Conservation (phyloP, 352 stramenopile species). For the Phytophthora aleatoria region DNA sequence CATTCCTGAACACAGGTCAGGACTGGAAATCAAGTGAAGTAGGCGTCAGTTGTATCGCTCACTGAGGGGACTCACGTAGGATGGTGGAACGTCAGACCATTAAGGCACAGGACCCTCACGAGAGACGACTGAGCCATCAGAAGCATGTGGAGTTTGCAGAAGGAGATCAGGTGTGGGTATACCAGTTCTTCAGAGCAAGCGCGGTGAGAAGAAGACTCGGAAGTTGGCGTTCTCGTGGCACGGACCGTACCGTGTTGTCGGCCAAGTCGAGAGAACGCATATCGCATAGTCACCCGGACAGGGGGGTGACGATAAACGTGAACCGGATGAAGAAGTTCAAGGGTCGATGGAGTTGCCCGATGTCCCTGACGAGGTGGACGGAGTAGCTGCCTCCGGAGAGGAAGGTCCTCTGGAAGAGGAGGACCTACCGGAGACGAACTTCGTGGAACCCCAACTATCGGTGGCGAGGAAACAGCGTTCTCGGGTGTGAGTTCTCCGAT, state of each 20-base stretch:
- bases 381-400: background rate
- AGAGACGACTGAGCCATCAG: too few relatives aligned
- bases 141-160: too few relatives aligned
- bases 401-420: background rate
- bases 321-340: background rate
- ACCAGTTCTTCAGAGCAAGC: background rate
- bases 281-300: background rate
- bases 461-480: background rate
- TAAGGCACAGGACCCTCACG: too few relatives aligned
- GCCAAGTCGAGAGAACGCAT: too few relatives aligned
- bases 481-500: background rate
- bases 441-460: background rate
- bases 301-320: background rate
- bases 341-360: background rate
- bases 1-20: too few relatives aligned
- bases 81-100: too few relatives aligned
- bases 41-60: too few relatives aligned
- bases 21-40: too few relatives aligned
- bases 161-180: background rate
- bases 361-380: background rate
- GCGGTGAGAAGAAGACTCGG: background rate
- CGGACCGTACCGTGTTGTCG: background rate
- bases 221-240: background rate
- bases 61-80: too few relatives aligned
- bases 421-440: background rate